Percentiles rank a stretch among this genome's conserved stretches.
Conservation (phyloP, 257 asterid genomes). For the Solanum stenotomum region DNA sequence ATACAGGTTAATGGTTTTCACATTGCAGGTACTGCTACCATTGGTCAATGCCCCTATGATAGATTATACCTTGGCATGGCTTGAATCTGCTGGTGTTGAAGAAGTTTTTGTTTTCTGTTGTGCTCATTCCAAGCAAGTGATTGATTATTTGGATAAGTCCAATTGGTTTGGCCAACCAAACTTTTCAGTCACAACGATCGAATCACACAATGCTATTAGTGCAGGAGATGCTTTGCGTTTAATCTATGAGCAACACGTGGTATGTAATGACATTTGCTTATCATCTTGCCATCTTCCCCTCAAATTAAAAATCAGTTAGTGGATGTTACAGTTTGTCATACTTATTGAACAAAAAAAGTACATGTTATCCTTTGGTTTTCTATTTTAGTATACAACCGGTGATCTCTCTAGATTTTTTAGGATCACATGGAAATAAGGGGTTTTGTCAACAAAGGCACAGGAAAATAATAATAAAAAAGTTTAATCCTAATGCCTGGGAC, state of each 20-base stretch:
- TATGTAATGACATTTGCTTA: constrained; percentile 16
- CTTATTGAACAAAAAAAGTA: background rate
- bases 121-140: constrained; percentile 92
- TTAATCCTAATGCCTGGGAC: background rate
- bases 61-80: constrained; percentile 92
- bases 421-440: background rate
- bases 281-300: background rate
- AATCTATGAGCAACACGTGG: constrained; percentile 83
- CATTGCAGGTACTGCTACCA: constrained; percentile 66
- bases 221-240: constrained; percentile 93
- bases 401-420: background rate
- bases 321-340: background rate
- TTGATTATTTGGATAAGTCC: constrained; percentile 58
- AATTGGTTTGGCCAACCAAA: constrained; percentile 70
- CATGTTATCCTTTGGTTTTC: background rate
- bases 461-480: background rate
- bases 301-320: background rate
- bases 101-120: constrained; percentile 94
- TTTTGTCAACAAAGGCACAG: background rate
- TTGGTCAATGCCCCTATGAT: constrained; percentile 92
- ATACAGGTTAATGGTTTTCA: background rate
- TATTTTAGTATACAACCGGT: background rate
- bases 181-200: constrained; percentile 63
- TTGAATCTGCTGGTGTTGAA: constrained; percentile 92
- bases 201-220: constrained; percentile 69